Evolutionary conservation across 768 basidiomycete species (phyloP), one percentile per base, ranked within the genome.

Genomic region (Flagelloscypha sp.): DNA sequence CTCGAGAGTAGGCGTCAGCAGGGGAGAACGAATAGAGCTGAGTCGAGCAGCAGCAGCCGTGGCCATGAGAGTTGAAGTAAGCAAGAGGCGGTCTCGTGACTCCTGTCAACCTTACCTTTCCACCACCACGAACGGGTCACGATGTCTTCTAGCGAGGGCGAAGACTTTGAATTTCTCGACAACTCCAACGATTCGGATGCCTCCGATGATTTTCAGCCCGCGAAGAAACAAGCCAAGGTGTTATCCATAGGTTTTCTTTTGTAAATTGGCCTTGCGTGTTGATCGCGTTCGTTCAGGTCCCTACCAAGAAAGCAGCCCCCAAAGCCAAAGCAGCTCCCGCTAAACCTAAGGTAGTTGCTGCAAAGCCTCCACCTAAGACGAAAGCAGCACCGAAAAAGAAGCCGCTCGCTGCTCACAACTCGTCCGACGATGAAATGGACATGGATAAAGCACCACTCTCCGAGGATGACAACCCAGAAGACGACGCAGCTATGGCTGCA

Each of bases 121-220:
- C 12, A 30, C 24, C 37, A 38, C 24, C 42, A 36, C 46, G 39
- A 39, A 37, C 31, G 43, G 41, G 34, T 32, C 33, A 53, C 44
- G 36, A 85, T 86, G 84, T 82, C 76, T 57, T 81, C 79, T 36
- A 81, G 81, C 8, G 82, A 80, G 51, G 71, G 57, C 33, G 84
- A 87, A 57, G 73, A 68, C 45, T 85, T 79, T 33, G 73, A 76
- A 43, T 46, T 82, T 32, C 69, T 75, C 42, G 55, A 70, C 45
- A 45, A 73, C 17, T 79, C 76, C 33, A 74, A 61, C 3, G 72
- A 70, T 18, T n/a, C n/a, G n/a, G 64, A 60, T 5, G 84, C 81
- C 35, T 83, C 79, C 11, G 84, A 86, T 0, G 75, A 66, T 48
- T 84, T 75, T 52, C 68, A 64, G 17, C 80, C 81, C 4, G 63